Evolutionary conservation across 2,329 filamentous ascomycete species (phyloP).

Genomic region (Bipolaris sorokiniana): DNA sequence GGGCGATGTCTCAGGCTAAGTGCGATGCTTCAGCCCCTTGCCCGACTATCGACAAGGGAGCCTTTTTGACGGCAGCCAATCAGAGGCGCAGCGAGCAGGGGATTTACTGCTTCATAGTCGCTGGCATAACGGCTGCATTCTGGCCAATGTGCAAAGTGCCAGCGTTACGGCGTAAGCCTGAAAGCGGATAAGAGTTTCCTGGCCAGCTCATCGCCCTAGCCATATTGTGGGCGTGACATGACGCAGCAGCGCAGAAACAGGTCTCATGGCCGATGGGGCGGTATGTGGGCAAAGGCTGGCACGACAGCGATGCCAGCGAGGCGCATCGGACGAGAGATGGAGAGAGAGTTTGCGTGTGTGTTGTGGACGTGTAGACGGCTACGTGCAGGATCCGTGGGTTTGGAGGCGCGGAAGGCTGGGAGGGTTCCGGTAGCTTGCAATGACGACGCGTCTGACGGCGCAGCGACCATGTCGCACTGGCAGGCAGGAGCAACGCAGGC

Average conservation of each 20-base stretch:
- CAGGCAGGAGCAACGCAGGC: conserved; percentile 1
- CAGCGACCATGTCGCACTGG: conserved; percentile 15
- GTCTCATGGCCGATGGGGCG: conserved; percentile 23
- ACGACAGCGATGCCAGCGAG: background rate
- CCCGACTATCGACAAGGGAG: conserved; percentile 23
- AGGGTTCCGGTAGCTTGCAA: conserved; percentile 31
- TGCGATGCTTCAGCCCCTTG: conserved; percentile 7
- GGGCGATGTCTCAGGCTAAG: conserved; percentile 36
- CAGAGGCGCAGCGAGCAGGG: conserved; percentile 17
- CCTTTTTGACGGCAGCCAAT: conserved; percentile 27
- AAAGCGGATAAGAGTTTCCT: conserved; percentile 26
- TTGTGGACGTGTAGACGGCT: background rate
- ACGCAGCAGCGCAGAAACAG: conserved; percentile 24
- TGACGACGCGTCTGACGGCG: conserved; percentile 34
- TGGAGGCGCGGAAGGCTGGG: conserved; percentile 42
- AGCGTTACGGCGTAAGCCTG: conserved; percentile 27
- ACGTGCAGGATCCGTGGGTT: conserved; percentile 35
- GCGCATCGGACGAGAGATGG: background rate
- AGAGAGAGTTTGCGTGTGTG: too few species aligned
- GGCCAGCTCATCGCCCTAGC: conserved; percentile 25
- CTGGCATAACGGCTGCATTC: conserved; percentile 29
- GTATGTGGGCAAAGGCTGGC: background rate
- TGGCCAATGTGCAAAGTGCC: conserved; percentile 29
- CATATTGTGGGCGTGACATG: conserved; percentile 13
- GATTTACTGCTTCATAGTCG: conserved; percentile 37